Conservation (phyloP, 1,284 basidiomycete species). For the Trichosporon sp. region DNA sequence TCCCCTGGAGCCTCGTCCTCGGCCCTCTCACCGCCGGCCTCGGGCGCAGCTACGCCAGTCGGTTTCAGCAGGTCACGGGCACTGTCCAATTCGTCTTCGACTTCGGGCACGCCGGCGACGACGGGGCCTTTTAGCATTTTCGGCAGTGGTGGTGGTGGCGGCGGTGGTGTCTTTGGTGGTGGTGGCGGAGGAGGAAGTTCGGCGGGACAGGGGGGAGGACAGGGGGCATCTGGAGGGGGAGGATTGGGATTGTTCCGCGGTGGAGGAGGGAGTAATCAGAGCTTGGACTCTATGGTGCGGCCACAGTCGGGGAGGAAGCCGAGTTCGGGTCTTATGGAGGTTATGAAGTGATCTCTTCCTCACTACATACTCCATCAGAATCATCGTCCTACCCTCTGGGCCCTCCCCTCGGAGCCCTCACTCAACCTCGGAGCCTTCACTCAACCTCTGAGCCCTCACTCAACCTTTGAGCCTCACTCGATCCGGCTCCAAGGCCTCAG, state of each 20-base stretch:
- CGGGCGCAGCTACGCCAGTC: slow-evolving; percentile 13
- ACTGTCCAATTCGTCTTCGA: neutral
- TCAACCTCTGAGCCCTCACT: no score
- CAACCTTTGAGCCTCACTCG: no score
- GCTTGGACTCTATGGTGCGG: neutral
- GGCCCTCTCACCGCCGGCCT: slow-evolving; percentile 3
- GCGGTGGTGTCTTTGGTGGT: no score
- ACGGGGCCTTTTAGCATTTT: neutral
- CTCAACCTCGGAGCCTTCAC: no score
- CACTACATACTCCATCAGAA: no score
- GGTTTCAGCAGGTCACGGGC: neutral
- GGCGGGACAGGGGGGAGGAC: no score
- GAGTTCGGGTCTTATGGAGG: neutral
- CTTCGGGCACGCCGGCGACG: neutral
- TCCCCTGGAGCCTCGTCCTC: neutral
- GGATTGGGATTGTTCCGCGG: neutral
- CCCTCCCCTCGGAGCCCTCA: no score
- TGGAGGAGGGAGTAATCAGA: neutral
- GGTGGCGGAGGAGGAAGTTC: no score
- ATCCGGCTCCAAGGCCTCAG: no score
- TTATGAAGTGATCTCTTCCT: neutral
- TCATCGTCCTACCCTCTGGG: no score
- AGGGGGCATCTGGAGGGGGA: no score
- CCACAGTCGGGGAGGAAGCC: neutral
- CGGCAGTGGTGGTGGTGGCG: no score